phyloP scores from a whole-genome alignment of 768 basidiomycete species.

The Boletus bicolor region DNA sequence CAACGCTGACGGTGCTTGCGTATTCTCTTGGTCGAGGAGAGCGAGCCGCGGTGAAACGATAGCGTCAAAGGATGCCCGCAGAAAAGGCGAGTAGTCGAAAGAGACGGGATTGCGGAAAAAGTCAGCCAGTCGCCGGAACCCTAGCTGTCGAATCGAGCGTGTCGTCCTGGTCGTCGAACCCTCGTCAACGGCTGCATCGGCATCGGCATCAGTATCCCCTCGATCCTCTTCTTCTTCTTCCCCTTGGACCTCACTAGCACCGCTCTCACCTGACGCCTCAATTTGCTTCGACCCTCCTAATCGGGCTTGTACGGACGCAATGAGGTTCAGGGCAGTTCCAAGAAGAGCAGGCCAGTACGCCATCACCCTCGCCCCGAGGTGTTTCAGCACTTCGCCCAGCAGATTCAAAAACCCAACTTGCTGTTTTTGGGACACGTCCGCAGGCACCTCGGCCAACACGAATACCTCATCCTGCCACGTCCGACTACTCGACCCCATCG shows the following conservation, averaged over 20 bases:
- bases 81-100: slow-evolving; percentile 75
- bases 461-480: slow-evolving; percentile 29
- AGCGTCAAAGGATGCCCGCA: slow-evolving; percentile 59
- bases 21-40: slow-evolving; percentile 77
- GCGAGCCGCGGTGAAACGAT: slow-evolving; percentile 84
- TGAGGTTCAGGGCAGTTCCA: slow-evolving; percentile 60
- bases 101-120: slow-evolving; percentile 74
- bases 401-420: slow-evolving; percentile 82
- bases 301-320: slow-evolving; percentile 59
- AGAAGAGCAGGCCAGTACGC: slow-evolving; percentile 75
- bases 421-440: slow-evolving; percentile 53
- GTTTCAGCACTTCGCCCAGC: slow-evolving; percentile 78
- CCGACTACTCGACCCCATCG: slow-evolving; percentile 44
- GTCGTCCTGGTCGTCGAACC: slow-evolving; percentile 35
- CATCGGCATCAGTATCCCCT: slow-evolving; percentile 37
- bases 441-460: slow-evolving; percentile 26
- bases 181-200: slow-evolving; percentile 33
- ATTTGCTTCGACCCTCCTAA: slow-evolving; percentile 35
- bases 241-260: slow-evolving; percentile 19
- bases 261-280: slow-evolving; percentile 22
- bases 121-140: slow-evolving; percentile 81
- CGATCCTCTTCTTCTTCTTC: slow-evolving; percentile 38
- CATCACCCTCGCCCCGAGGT: slow-evolving; percentile 71
- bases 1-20: slow-evolving; percentile 85
- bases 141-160: slow-evolving; percentile 74